A percentile compares a stretch with the other conserved stretches of the same genome.
Conservation (phyloP, 1,284 basidiomycete species). For the Moesziomyces parantarcticus region DNA sequence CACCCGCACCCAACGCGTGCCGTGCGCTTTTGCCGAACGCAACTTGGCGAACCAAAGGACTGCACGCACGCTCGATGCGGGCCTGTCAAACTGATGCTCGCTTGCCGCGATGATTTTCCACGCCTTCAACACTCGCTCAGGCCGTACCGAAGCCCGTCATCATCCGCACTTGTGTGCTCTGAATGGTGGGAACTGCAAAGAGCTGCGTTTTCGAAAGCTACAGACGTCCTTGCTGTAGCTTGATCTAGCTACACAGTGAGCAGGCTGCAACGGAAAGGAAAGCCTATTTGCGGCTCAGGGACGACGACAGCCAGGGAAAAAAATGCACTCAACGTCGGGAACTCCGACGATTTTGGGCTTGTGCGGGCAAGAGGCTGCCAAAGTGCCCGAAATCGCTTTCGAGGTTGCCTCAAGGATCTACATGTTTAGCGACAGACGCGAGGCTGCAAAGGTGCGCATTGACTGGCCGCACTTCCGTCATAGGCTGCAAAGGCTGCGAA, state of each 20-base stretch:
- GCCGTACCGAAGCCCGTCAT: too few relatives aligned
- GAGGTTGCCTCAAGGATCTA: not conserved
- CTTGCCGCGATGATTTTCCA: not conserved
- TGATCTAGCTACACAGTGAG: too few relatives aligned
- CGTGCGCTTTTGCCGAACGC: not conserved
- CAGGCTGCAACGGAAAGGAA: not conserved
- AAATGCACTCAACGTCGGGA: not conserved
- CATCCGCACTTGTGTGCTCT: too few relatives aligned
- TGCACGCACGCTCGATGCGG: not conserved
- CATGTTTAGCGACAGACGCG: not conserved
- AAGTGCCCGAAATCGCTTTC: not conserved
- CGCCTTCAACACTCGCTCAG: too few relatives aligned
- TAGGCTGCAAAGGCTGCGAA: not conserved
- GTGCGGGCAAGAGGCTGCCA: too few relatives aligned
- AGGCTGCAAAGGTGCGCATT: not conserved
- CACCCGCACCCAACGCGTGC: too few relatives aligned
- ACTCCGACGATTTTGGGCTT: not conserved
- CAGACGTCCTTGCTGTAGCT: too few relatives aligned
- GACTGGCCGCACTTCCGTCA: not conserved
- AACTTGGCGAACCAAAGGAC: not conserved
- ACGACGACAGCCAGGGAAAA: not conserved
- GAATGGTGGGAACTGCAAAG: too few relatives aligned
- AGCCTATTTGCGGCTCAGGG: not conserved
- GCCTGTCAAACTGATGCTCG: not conserved
- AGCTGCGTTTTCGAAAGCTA: too few relatives aligned